Percentiles rank a stretch among this genome's conserved stretches.
Evolutionary conservation across 441 rosid species (phyloP).

Genomic region (Pelargonium australe): DNA sequence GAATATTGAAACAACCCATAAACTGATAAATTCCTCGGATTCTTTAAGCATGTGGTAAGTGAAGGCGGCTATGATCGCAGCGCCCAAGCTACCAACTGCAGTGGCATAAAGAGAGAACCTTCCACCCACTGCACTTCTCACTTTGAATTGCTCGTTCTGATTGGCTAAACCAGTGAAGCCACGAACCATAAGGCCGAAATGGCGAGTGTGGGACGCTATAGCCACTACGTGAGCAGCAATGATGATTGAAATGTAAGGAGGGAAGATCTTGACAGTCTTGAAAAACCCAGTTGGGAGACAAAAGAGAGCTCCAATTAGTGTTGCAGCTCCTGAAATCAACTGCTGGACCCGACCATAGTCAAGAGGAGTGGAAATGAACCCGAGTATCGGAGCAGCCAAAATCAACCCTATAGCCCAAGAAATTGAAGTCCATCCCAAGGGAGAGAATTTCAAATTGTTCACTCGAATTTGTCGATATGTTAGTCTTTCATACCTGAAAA

Average conservation of each 20-base stretch:
- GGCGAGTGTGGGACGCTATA: constrained; percentile 49
- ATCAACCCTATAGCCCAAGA: constrained; percentile 53
- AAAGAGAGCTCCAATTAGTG: constrained; percentile 40
- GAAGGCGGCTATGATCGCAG: constrained; percentile 45
- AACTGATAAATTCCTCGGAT: constrained; percentile 28
- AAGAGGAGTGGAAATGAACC: constrained; percentile 33
- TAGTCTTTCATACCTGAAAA: constrained; percentile 37
- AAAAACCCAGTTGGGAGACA: constrained; percentile 53
- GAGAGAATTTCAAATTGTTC: constrained; percentile 31
- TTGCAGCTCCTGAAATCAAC: constrained; percentile 39
- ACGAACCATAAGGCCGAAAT: constrained; percentile 40
- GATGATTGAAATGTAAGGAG: constrained; percentile 37
- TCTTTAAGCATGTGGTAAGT: constrained; percentile 43
- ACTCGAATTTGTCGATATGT: constrained; percentile 23
- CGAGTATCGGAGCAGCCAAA: constrained; percentile 32
- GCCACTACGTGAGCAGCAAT: constrained; percentile 31
- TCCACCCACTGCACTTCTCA: constrained; percentile 34
- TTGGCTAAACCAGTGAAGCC: constrained; percentile 35
- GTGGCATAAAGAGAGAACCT: constrained; percentile 53
- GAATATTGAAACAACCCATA: constrained; percentile 61
- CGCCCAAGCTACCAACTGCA: constrained; percentile 44
- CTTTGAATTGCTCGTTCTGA: constrained; percentile 22
- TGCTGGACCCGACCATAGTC: constrained; percentile 36
- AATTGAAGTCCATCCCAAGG: constrained; percentile 50
- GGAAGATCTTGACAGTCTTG: constrained; percentile 38